Evolutionary conservation across 2,329 filamentous ascomycete species (phyloP), one percentile per base, ranked within the genome.

Genomic region (Botrytis paeoniae): DNA sequence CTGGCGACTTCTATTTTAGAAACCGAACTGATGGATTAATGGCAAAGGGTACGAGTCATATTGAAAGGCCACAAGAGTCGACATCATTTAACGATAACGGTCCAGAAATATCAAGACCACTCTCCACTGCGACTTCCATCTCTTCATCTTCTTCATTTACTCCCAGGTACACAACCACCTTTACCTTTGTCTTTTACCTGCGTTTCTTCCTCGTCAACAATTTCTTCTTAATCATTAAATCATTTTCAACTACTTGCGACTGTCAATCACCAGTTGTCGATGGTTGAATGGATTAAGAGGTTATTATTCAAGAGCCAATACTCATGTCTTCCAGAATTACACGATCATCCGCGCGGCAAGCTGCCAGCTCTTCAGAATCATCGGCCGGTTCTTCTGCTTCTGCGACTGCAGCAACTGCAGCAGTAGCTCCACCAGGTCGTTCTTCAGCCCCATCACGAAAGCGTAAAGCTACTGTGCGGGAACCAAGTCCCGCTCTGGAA

Each of bases 251-350:
- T 60, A 73, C 72, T 73, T 73, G 73, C 73, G 71, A 75, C 69
- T 66, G 62, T 43, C 73, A 66, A 71, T 72, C 68, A 61, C 61
- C 72, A 62, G 63, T 77, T 73, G 73, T 76, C 72, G 41, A 69
- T 75, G 73, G 76, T 74, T 75, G 71, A 72, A 70, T 69, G 66
- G 61, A 57, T 66, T 73, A 60, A 70, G 29, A 73, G 73, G 59
- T 59, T 65, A 66, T 66, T 71, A 68, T 69, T 73, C 66, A 69
- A 74, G 74, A 72, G 41, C 75, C 78, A 73, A 76, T 86, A 91
- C 93, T 95, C 91, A 98, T 97, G 94, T 93, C 93, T 89, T 86
- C 91, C 89, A 98, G 95, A 93, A 91, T 96, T 81, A 98, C 95
- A 87, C 94, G 95, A 87, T 96, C 95, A 81, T 92, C 95, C 84